These are phyloP conservation scores for Microbotryomycetes sp. DNA, from an alignment of 1,284 basidiomycete species.

Conservation along the genomic window DNA sequence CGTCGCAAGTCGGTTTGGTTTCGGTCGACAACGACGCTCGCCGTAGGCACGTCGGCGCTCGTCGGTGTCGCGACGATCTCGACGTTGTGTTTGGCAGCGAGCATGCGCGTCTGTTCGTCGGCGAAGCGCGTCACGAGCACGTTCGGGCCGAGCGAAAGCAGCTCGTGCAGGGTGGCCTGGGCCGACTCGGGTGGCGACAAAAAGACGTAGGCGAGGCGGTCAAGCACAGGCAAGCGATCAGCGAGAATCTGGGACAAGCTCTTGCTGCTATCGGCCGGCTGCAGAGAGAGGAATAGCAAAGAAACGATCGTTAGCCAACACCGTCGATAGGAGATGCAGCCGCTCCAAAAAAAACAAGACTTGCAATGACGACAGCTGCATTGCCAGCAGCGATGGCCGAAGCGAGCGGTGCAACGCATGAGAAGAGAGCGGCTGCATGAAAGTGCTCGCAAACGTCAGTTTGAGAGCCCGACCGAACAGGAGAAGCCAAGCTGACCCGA, in stretches of 20 bases:
- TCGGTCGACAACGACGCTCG: conserved; percentile 1
- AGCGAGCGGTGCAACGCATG: background rate
- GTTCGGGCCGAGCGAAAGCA: background rate
- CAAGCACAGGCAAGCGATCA: background rate
- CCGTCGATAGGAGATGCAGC: background rate
- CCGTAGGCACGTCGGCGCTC: background rate
- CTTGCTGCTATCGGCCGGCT: background rate
- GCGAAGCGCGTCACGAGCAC: background rate
- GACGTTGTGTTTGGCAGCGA: background rate
- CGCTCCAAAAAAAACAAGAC: background rate
- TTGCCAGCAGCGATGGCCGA: conserved; percentile 1
- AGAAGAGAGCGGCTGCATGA: background rate
- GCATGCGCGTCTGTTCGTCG: background rate
- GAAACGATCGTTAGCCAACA: too few species aligned
- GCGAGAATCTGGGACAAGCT: background rate
- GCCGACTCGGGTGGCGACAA: background rate
- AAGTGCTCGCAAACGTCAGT: background rate
- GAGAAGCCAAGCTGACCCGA: background rate
- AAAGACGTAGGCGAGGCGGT: background rate
- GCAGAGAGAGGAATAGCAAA: too few species aligned
- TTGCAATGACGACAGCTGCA: background rate
- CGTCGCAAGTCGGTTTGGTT: background rate
- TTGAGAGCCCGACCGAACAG: too few species aligned
- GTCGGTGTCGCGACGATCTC: background rate
- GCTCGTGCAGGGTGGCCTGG: background rate